These are phyloP conservation scores for Xylaria castorea DNA, from an alignment of 495 filamentous ascomycete genomes.

Conservation along the genomic window DNA sequence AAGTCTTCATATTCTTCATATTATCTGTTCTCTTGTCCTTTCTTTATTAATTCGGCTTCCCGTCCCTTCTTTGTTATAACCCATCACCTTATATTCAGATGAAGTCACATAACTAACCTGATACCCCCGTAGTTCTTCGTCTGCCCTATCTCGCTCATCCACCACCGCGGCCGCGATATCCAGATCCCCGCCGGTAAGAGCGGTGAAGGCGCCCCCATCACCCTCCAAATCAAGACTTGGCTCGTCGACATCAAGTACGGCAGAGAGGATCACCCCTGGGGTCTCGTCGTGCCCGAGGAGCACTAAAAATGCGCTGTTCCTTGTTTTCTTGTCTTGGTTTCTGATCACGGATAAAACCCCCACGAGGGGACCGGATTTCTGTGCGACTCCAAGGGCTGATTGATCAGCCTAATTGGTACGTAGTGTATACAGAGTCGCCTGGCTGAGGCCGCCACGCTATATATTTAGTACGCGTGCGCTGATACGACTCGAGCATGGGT, in stretches of 20 bases:
- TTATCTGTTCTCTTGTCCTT: background rate
- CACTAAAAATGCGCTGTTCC: constrained; percentile 26
- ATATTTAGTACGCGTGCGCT: background rate
- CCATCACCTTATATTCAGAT: background rate
- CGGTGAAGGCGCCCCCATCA: constrained; percentile 67
- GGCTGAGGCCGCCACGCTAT: constrained; percentile 6
- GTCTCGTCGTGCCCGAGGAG: constrained; percentile 71
- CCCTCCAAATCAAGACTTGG: constrained; percentile 76
- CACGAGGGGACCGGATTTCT: background rate
- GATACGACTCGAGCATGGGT: background rate
- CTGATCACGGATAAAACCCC: constrained; percentile 1
- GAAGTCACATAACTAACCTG: background rate
- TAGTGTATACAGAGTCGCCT: background rate
- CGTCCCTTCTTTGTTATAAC: background rate
- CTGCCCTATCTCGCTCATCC: constrained; percentile 73
- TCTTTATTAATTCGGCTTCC: background rate
- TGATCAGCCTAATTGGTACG: background rate
- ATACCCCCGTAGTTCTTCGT: constrained; percentile 70
- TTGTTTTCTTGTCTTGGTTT: constrained; percentile 19
- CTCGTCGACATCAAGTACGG: constrained; percentile 87
- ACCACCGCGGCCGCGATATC: constrained; percentile 73
- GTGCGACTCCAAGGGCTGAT: background rate
- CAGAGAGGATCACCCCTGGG: constrained; percentile 79
- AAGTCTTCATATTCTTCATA: constrained; percentile 44
- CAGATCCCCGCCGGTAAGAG: constrained; percentile 66